A percentile compares a stretch with the other conserved stretches of the same genome.
Conservation (phyloP, 139 green algal species). For the Dunaliella sp. region DNA sequence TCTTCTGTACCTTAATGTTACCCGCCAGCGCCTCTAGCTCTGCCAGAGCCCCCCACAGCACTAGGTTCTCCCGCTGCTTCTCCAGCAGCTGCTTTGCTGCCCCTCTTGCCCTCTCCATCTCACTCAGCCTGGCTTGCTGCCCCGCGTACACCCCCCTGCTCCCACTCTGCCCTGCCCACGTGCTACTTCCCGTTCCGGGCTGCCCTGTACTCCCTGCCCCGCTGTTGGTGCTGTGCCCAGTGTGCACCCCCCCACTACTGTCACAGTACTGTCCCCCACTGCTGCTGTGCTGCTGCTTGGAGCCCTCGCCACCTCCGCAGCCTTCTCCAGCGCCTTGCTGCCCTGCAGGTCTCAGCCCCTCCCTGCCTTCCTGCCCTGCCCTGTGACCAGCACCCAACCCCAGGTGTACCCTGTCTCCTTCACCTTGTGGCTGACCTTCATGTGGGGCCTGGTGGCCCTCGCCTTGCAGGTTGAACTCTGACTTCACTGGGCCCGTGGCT, state of each 20-base stretch:
- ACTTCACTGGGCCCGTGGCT: slow-evolving; percentile 2
- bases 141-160: background rate
- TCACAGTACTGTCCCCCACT: too few species aligned
- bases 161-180: too few species aligned
- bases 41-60: slow-evolving; percentile 48
- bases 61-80: slow-evolving; percentile 36
- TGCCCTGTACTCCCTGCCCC: too few species aligned
- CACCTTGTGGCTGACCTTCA: too few species aligned
- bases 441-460: too few species aligned
- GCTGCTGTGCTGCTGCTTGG: too few species aligned
- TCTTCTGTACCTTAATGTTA: slow-evolving; percentile 25
- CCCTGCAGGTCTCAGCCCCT: background rate
- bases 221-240: too few species aligned
- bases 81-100: slow-evolving; percentile 51
- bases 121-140: background rate
- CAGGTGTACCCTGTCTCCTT: too few species aligned
- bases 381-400: too few species aligned
- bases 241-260: too few species aligned
- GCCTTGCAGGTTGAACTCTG: too few species aligned
- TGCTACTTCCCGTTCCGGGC: too few species aligned
- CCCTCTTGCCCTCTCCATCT: slow-evolving; percentile 14
- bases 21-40: slow-evolving; percentile 38
- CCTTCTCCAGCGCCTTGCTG: background rate
- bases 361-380: background rate
- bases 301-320: background rate